These are phyloP conservation scores for Sanghuangporus sanghuang DNA, from an alignment of 1,284 basidiomycete genomes.

Conservation along the genomic window DNA sequence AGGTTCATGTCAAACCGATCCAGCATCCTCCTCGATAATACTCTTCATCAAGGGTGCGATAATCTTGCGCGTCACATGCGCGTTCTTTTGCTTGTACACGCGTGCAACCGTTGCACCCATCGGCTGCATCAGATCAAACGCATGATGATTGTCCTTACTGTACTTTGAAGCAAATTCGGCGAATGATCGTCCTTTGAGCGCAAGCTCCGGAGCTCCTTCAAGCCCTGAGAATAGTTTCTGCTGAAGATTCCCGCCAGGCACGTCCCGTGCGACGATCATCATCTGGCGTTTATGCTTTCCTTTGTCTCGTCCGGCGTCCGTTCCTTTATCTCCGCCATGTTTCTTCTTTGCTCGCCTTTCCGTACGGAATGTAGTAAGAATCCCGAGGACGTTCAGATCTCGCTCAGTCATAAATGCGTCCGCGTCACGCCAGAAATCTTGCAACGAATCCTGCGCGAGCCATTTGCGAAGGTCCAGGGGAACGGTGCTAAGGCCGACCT, in stretches of 20 bases:
- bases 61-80: constrained; percentile 70
- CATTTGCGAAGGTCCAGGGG: constrained; percentile 60
- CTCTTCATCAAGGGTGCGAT: constrained; percentile 71
- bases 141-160: not conserved
- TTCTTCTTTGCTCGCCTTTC: constrained; percentile 46
- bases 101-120: constrained; percentile 19
- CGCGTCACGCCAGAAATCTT: constrained; percentile 41
- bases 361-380: constrained; percentile 65
- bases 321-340: constrained; percentile 28
- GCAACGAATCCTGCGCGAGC: constrained; percentile 32
- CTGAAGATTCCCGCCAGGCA: constrained; percentile 19
- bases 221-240: constrained; percentile 7
- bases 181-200: constrained; percentile 22
- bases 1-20: not conserved
- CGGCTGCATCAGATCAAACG: constrained; percentile 8
- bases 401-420: constrained; percentile 64
- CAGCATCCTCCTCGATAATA: constrained; percentile 26
- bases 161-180: constrained; percentile 20
- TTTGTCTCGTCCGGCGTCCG: constrained; percentile 21
- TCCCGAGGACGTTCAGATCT: constrained; percentile 62
- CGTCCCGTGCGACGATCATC: constrained; percentile 38
- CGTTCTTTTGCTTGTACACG: constrained; percentile 72
- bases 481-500: constrained; percentile 73
- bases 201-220: constrained; percentile 6
- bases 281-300: constrained; percentile 39